Conservation (phyloP, 176 grass and related monocot genomes). For the Oryza glaberrima region DNA sequence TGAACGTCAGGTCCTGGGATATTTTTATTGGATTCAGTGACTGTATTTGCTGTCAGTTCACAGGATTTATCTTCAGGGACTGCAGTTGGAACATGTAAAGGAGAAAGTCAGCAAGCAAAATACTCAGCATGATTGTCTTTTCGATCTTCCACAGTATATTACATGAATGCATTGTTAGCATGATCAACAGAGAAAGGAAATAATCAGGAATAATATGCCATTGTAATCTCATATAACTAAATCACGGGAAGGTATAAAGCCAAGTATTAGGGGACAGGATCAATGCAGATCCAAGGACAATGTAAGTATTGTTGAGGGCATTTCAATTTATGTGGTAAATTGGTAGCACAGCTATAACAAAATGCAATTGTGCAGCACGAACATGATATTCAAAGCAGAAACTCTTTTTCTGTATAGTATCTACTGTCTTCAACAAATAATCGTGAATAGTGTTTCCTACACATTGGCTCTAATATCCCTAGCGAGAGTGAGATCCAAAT, state of each 20-base stretch:
- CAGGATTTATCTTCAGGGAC: conserved; percentile 61
- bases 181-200: not conserved
- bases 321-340: not conserved
- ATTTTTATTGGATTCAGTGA: conserved; percentile 36
- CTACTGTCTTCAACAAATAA: not conserved
- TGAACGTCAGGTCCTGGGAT: conserved; percentile 32
- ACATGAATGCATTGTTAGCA: not conserved
- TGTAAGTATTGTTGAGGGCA: not conserved
- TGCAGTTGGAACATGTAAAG: conserved; percentile 52
- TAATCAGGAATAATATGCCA: not conserved
- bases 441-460: not conserved
- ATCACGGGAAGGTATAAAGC: conserved; percentile 9
- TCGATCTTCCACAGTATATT: not conserved
- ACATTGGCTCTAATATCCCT: not conserved
- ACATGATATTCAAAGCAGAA: not conserved
- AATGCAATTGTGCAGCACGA: not conserved
- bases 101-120: conserved; percentile 18
- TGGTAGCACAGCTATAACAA: not conserved
- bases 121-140: not conserved
- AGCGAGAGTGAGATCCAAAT: not conserved
- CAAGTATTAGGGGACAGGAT: not conserved
- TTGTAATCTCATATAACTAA: conserved; percentile 6
- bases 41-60: conserved; percentile 42
- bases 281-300: not conserved
- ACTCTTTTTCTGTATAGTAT: not conserved